phyloP scores from a whole-genome alignment of 2,329 filamentous ascomycete species.

The Ophiobolus disseminans region DNA sequence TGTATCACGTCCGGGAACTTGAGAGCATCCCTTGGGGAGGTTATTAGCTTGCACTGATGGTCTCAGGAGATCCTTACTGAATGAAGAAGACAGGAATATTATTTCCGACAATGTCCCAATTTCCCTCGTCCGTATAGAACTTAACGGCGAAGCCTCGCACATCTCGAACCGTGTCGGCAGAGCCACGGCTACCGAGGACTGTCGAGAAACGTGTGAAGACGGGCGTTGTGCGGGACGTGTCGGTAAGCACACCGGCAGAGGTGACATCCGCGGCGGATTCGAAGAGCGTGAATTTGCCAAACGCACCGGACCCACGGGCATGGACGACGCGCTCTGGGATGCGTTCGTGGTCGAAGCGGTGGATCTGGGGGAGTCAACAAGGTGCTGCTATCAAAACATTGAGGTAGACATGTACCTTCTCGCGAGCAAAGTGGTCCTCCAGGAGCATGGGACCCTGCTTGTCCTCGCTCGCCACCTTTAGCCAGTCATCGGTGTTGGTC shows the following conservation, averaged over 20 bases:
- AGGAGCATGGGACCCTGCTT: slow-evolving; percentile 71
- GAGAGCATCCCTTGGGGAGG: neutral
- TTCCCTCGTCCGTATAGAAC: slow-evolving; percentile 79
- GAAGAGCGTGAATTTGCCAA: slow-evolving; percentile 70
- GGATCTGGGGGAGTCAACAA: slow-evolving; percentile 59
- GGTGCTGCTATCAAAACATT: neutral
- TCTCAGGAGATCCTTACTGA: slow-evolving; percentile 62
- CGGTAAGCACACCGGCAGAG: slow-evolving; percentile 69
- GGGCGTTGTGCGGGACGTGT: slow-evolving; percentile 70
- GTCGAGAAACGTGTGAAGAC: slow-evolving; percentile 80
- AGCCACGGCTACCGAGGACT: slow-evolving; percentile 75
- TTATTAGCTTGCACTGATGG: neutral
- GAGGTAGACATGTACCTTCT: slow-evolving; percentile 64
- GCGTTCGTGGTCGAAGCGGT: slow-evolving; percentile 77
- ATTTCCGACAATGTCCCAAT: slow-evolving; percentile 78
- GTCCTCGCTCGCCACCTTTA: slow-evolving; percentile 68
- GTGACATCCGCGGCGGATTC: slow-evolving; percentile 70
- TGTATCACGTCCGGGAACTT: slow-evolving; percentile 70
- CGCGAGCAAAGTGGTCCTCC: slow-evolving; percentile 74
- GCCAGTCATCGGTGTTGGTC: slow-evolving; percentile 77
- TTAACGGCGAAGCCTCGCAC: slow-evolving; percentile 81
- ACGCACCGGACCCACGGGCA: slow-evolving; percentile 69
- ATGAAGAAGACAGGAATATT: slow-evolving; percentile 80
- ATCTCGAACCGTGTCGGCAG: slow-evolving; percentile 83
- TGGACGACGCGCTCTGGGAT: slow-evolving; percentile 74